phyloP scores from a whole-genome alignment of 2,329 filamentous ascomycete species.

The Cyphellophora attinorum region DNA sequence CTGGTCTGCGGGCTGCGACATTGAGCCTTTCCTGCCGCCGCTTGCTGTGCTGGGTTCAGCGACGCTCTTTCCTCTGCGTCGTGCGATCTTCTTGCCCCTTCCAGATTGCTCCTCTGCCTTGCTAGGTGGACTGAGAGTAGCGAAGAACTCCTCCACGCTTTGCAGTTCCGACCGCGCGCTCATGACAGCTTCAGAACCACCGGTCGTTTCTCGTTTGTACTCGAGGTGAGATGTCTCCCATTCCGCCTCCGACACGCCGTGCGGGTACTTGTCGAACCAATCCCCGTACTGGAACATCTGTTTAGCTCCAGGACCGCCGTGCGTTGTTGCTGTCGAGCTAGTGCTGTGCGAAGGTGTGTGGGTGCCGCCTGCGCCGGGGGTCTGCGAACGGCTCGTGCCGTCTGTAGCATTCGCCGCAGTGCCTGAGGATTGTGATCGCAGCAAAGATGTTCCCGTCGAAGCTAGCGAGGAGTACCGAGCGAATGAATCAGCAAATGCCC shows the following conservation, averaged over 20 bases:
- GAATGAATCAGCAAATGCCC: conserved; percentile 72
- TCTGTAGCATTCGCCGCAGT: neutral
- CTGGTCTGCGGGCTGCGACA: neutral
- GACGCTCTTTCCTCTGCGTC: conserved; percentile 24
- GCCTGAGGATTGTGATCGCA: neutral
- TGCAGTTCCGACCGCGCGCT: conserved; percentile 85
- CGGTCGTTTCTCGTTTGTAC: conserved; percentile 57
- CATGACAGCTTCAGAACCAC: conserved; percentile 67
- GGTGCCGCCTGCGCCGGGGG: neutral
- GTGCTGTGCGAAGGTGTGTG: neutral
- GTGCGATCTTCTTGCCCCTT: conserved; percentile 34
- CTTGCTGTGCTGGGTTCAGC: conserved; percentile 25
- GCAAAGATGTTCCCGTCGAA: neutral
- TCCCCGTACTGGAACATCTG: conserved; percentile 83
- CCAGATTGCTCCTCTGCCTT: conserved; percentile 30
- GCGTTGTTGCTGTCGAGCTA: neutral
- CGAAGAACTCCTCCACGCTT: conserved; percentile 90
- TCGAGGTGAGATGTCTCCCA: conserved; percentile 65
- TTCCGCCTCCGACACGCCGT: conserved; percentile 76
- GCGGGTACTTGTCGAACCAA: conserved; percentile 93
- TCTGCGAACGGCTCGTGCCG: neutral
- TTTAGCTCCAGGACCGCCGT: conserved; percentile 6
- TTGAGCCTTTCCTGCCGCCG: conserved; percentile 4
- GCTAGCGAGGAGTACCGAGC: conserved; percentile 2
- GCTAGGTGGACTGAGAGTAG: conserved; percentile 59